A percentile compares a stretch with the other conserved stretches of the same genome.
Conservation (phyloP, 768 basidiomycete species). For the Leucosporidium scottii region DNA sequence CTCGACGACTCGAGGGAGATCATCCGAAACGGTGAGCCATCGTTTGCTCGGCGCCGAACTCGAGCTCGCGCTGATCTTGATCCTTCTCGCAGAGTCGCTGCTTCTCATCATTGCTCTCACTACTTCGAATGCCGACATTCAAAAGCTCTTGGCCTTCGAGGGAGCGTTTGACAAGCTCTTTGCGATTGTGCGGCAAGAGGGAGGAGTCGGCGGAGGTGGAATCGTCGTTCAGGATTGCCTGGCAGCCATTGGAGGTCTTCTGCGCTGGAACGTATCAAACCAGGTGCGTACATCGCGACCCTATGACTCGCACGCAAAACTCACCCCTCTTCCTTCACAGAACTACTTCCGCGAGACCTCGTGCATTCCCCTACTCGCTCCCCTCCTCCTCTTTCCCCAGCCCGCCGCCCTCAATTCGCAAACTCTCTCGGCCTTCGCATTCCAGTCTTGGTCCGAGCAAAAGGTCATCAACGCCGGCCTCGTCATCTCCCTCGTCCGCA, state of each 20-base stretch:
- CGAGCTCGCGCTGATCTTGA: neutral
- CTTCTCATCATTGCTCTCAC: conserved; percentile 72
- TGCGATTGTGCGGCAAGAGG: conserved; percentile 74
- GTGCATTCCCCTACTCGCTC: conserved; percentile 58
- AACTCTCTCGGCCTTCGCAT: conserved; percentile 68
- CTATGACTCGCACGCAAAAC: neutral
- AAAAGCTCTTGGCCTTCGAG: conserved; percentile 93
- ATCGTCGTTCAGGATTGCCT: conserved; percentile 79
- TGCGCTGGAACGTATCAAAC: conserved; percentile 89
- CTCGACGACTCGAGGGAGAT: conserved; percentile 83
- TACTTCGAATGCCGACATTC: conserved; percentile 78
- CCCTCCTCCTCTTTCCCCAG: conserved; percentile 50
- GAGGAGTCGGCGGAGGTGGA: conserved; percentile 78
- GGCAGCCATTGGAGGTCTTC: conserved; percentile 70
- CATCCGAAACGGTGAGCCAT: conserved; percentile 67
- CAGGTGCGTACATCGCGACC: conserved; percentile 53
- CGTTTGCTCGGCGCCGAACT: neutral
- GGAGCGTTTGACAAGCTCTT: conserved; percentile 95
- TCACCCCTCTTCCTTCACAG: conserved; percentile 44
- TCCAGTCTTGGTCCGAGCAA: conserved; percentile 94
- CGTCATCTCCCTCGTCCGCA: conserved; percentile 75
- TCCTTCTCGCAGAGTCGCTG: conserved; percentile 60
- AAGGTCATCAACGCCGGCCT: conserved; percentile 73
- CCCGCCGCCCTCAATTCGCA: conserved; percentile 64
- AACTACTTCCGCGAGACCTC: conserved; percentile 90